phyloP scores from a whole-genome alignment of 768 basidiomycete species.

The Gymnopilus junonius region DNA sequence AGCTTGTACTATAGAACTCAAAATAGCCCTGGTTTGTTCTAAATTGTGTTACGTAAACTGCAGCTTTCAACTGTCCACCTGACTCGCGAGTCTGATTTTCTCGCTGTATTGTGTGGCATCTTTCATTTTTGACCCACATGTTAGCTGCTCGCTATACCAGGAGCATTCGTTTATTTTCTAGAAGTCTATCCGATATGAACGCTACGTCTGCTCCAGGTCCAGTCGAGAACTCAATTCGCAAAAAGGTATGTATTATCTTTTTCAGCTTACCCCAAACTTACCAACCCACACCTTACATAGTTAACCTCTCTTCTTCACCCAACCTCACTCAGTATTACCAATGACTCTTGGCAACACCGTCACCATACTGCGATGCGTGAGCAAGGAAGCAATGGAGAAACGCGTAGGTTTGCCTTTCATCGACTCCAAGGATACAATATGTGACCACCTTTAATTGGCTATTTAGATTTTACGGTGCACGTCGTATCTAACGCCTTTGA shows the following conservation, averaged over 20 bases:
- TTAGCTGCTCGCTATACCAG: conserved; percentile 2
- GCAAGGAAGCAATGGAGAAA: conserved; percentile 73
- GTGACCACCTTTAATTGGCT: background rate
- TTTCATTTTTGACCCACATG: background rate
- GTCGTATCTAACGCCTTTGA: conserved; percentile 75
- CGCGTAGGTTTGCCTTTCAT: conserved; percentile 59
- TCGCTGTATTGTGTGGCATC: background rate
- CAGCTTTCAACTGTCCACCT: background rate
- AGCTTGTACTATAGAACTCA: too few species aligned
- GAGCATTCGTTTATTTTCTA: conserved; percentile 7
- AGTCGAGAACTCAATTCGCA: conserved; percentile 21
- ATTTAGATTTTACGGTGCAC: conserved; percentile 73
- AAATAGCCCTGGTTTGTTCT: background rate
- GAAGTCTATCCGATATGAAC: conserved; percentile 15
- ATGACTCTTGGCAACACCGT: conserved; percentile 86
- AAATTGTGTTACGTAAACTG: background rate
- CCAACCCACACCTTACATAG: conserved; percentile 45
- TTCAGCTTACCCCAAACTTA: conserved; percentile 19
- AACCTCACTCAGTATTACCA: conserved; percentile 64
- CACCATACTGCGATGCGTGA: conserved; percentile 85
- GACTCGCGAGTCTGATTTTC: too few species aligned
- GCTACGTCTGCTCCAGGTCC: conserved; percentile 17
- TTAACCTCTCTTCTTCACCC: conserved; percentile 66
- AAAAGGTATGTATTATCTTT: conserved; percentile 15
- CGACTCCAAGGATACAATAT: background rate